A percentile compares a stretch with the other conserved stretches of the same genome.
Evolutionary conservation across 192 early-diverging fungal species (phyloP).

Genomic region (Pilobolus umbonatus): DNA sequence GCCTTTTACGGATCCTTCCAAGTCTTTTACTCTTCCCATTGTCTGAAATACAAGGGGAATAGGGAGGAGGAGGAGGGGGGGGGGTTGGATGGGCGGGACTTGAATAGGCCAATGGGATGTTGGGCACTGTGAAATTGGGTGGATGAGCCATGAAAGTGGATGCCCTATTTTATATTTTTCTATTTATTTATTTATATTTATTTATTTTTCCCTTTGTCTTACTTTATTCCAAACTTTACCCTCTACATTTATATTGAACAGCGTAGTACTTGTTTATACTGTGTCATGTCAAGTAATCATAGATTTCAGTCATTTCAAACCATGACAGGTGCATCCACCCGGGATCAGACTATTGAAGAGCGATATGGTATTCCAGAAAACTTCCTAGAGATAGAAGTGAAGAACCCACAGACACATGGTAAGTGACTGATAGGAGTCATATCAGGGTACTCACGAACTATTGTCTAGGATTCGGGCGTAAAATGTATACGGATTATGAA

Average conservation of each 20-base stretch:
- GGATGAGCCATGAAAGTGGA: too few species aligned
- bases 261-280: background rate
- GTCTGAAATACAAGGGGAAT: too few species aligned
- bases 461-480: constrained; percentile 57
- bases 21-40: too few species aligned
- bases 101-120: too few species aligned
- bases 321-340: constrained; percentile 27
- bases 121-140: too few species aligned
- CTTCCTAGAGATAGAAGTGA: constrained; percentile 94
- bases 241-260: background rate
- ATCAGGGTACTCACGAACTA: background rate
- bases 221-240: background rate
- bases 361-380: constrained; percentile 93
- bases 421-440: constrained; percentile 14
- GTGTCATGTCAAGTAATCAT: constrained; percentile 5
- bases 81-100: too few species aligned
- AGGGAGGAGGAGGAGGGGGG: too few species aligned
- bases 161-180: too few species aligned
- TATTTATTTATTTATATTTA: background rate
- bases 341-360: constrained; percentile 55
- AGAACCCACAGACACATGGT: constrained; percentile 83
- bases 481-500: constrained; percentile 94
- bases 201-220: background rate
- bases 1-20: too few species aligned
- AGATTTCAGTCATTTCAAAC: constrained; percentile 26